phyloP scores from a whole-genome alignment of 805 yeast genomes.

The Hanseniaspora mollemarum region DNA sequence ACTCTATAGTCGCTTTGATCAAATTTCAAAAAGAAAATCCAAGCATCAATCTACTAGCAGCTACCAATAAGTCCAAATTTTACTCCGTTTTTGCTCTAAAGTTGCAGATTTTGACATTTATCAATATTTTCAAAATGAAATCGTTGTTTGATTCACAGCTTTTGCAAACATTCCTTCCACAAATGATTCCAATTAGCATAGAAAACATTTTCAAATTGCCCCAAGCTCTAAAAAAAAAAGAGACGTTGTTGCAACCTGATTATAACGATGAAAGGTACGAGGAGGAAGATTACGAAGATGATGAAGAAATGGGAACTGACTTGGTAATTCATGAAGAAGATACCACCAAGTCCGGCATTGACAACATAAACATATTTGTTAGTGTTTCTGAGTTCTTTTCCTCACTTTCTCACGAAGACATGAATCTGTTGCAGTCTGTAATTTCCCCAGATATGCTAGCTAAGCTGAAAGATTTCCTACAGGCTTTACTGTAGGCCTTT shows the following conservation, averaged over 20 bases:
- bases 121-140: slow-evolving; percentile 38
- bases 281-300: slow-evolving; percentile 37
- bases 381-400: slow-evolving; percentile 49
- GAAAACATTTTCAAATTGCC: slow-evolving; percentile 52
- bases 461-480: slow-evolving; percentile 27
- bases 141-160: slow-evolving; percentile 30
- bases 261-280: slow-evolving; percentile 23
- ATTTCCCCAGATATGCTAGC: slow-evolving; percentile 26
- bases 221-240: slow-evolving; percentile 54
- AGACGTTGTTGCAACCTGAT: slow-evolving; percentile 46
- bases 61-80: slow-evolving; percentile 32
- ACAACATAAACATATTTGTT: slow-evolving; percentile 56
- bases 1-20: slow-evolving; percentile 35
- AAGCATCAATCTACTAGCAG: background rate
- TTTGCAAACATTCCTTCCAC: slow-evolving; percentile 33
- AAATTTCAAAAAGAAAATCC: slow-evolving; percentile 3
- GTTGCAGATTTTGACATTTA: slow-evolving; percentile 53
- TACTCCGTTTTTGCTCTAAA: slow-evolving; percentile 69
- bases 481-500: slow-evolving; percentile 23
- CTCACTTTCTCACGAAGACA: slow-evolving; percentile 37
- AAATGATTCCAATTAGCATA: slow-evolving; percentile 43
- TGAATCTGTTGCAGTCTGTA: slow-evolving; percentile 25
- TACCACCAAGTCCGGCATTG: slow-evolving; percentile 67
- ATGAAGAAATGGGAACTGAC: slow-evolving; percentile 49
- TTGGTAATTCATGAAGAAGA: slow-evolving; percentile 37